Evolutionary conservation across 2,329 filamentous ascomycete species (phyloP), one percentile per base, ranked within the genome.

Genomic region (Trichoderma sp.): DNA sequence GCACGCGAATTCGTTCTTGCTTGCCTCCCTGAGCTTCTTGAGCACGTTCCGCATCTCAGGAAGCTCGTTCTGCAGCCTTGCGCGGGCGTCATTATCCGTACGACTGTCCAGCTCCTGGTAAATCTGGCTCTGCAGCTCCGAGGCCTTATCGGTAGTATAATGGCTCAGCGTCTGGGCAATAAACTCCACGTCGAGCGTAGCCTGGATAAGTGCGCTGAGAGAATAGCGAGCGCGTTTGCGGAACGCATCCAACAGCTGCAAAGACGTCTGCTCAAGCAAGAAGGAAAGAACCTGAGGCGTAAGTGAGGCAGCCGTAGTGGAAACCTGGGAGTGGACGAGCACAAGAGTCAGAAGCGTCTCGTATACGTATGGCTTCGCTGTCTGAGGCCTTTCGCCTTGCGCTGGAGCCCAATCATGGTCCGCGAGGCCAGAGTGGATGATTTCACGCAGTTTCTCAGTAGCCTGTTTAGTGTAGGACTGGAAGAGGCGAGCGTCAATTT

Each of bases 101-200:
- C 95, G 92, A 76, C 91, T 90, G 83, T 99, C 97, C 18, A 99
- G 87, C 82, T 97, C 95, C 78, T 97, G 91, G 84, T 98, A 99
- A 65, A 99, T 96, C 83, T 95, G 91, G 79, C 93, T 93, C 85
- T 98, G 97, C 16, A 94, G 89, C 82, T 95, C 91, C 8, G 91
- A 92, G 3, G 95, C 94, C 68, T 91, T 89, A 75, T 97, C 93
- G 0, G 94, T 97, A 0, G 94, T 97, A 84, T 97, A 99, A 79
- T 95, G 93, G 76, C 91, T 94, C 41, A 99, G 89, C 6, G 96
- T 98, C 86, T 99, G 97, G 1, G 95, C 94, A 75, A 98, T 92
- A 82, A 99, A 98, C 84, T 99, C 97, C 1, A 98, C 95, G 81
- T 99, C 97, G 1, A 99, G 90, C 0, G 97, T 99, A 1, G 97